Evolutionary conservation across 352 stramenopile genomes (phyloP).

Genomic region (Pythium periplocum): DNA sequence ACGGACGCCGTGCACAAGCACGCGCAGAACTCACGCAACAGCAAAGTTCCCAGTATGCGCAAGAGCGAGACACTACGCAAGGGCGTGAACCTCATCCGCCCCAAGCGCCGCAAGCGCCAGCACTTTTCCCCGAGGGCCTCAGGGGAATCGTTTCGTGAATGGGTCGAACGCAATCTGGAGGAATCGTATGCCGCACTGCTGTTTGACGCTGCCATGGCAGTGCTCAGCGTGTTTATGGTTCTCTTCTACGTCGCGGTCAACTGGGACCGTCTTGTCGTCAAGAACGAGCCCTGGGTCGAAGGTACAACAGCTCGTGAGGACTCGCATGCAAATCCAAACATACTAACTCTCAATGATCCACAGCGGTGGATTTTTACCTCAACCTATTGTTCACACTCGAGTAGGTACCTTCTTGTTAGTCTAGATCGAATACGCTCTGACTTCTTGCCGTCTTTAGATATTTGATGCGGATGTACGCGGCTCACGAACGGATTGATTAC

Average conservation of each 20-base stretch:
- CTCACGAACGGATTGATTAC: conserved; percentile 62
- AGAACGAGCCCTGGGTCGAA: conserved; percentile 33
- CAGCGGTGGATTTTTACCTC: conserved; percentile 51
- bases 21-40: too few relatives aligned
- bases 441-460: conserved; percentile 22
- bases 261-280: conserved; percentile 35
- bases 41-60: too few relatives aligned
- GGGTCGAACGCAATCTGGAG: conserved; percentile 71
- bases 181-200: conserved; percentile 45
- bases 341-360: not conserved
- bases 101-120: conserved; percentile 27
- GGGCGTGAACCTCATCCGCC: conserved; percentile 25
- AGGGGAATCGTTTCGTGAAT: conserved; percentile 52
- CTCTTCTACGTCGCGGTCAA: conserved; percentile 61
- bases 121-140: conserved; percentile 28
- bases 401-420: conserved; percentile 22
- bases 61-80: conserved; percentile 12
- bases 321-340: too few relatives aligned
- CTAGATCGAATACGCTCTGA: not conserved
- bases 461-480: conserved; percentile 48
- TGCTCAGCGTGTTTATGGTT: conserved; percentile 61
- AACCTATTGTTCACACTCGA: conserved; percentile 68
- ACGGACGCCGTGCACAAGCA: too few relatives aligned
- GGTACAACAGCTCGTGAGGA: conserved; percentile 18
- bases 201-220: conserved; percentile 33